Conservation (phyloP, 1,139 yeast species). For the Nakaseomyces bracarensis region DNA sequence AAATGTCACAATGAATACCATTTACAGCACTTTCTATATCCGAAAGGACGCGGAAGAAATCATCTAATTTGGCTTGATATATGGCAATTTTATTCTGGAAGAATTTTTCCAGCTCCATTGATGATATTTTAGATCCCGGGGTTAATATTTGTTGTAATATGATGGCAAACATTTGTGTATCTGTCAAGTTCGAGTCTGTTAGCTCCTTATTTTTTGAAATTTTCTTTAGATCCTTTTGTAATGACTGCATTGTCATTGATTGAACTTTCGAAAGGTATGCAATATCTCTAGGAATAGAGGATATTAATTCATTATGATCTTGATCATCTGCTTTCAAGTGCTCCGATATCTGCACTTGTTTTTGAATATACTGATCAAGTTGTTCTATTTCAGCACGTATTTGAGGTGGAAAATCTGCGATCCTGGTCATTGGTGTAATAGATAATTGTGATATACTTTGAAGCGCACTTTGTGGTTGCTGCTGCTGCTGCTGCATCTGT, state of each 20-base stretch:
- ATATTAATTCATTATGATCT: constrained; percentile 61
- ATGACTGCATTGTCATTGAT: constrained; percentile 57
- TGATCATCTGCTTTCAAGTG: constrained; percentile 57
- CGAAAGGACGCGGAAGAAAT: constrained; percentile 53
- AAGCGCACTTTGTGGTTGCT: constrained; percentile 34
- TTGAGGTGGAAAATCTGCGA: constrained; percentile 72
- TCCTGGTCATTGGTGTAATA: constrained; percentile 78
- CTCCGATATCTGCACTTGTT: constrained; percentile 76
- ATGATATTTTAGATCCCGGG: constrained; percentile 58
- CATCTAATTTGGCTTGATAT: constrained; percentile 51
- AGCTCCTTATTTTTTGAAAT: constrained; percentile 38
- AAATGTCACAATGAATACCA: constrained; percentile 49
- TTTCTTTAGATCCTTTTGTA: constrained; percentile 51
- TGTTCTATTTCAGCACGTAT: constrained; percentile 73
- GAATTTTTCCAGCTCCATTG: constrained; percentile 46
- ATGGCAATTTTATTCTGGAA: constrained; percentile 45
- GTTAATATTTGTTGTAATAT: constrained; percentile 58
- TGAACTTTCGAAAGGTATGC: constrained; percentile 58
- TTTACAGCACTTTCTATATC: constrained; percentile 72
- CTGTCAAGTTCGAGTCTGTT: constrained; percentile 41
- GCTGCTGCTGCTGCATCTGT: constrained; percentile 25
- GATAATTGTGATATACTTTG: constrained; percentile 35
- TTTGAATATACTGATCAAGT: constrained; percentile 73
- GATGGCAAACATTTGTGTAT: constrained; percentile 60
- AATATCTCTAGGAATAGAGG: constrained; percentile 80